A percentile compares a stretch with the other conserved stretches of the same genome.
phyloP scores from a whole-genome alignment of 768 basidiomycete genomes.

The Leccinellum rugosiceps region DNA sequence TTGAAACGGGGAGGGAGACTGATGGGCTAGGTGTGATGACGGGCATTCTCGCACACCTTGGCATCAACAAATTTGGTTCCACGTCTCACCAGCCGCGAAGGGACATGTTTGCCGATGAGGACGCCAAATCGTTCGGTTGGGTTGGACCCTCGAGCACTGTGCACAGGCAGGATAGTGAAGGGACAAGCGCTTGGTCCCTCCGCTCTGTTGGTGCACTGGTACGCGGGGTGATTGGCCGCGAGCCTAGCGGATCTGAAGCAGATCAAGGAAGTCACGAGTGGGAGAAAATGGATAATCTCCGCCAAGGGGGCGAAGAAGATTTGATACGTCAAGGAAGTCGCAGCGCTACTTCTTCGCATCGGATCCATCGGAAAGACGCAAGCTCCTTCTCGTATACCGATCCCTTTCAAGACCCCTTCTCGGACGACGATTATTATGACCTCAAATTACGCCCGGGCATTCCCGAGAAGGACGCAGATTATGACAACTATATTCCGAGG shows the following conservation, averaged over 20 bases:
- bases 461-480: slow-evolving; percentile 21
- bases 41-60: slow-evolving; percentile 22
- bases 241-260: slow-evolving; percentile 24
- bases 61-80: slow-evolving; percentile 16
- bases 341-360: slow-evolving; percentile 5
- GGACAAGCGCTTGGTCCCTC: slow-evolving; percentile 53
- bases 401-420: slow-evolving; percentile 36
- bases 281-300: slow-evolving; percentile 18
- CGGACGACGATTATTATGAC: slow-evolving; percentile 17
- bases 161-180: slow-evolving; percentile 39
- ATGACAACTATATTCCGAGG: slow-evolving; percentile 12
- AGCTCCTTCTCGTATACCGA: slow-evolving; percentile 42
- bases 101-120: slow-evolving; percentile 81
- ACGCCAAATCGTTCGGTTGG: slow-evolving; percentile 47
- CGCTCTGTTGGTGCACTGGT: slow-evolving; percentile 36
- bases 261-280: slow-evolving; percentile 14
- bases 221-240: slow-evolving; percentile 27
- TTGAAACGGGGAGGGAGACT: not conserved
- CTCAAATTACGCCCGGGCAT: slow-evolving; percentile 8
- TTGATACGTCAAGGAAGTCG: slow-evolving; percentile 21
- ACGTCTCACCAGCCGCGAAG: slow-evolving; percentile 36
- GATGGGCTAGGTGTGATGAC: slow-evolving; percentile 6
- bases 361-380: slow-evolving; percentile 11
- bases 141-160: slow-evolving; percentile 12
- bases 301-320: slow-evolving; percentile 14